Evolutionary conservation across 306 rosid species (phyloP), one percentile per base, ranked within the genome.

Genomic region (Senna siamea): DNA sequence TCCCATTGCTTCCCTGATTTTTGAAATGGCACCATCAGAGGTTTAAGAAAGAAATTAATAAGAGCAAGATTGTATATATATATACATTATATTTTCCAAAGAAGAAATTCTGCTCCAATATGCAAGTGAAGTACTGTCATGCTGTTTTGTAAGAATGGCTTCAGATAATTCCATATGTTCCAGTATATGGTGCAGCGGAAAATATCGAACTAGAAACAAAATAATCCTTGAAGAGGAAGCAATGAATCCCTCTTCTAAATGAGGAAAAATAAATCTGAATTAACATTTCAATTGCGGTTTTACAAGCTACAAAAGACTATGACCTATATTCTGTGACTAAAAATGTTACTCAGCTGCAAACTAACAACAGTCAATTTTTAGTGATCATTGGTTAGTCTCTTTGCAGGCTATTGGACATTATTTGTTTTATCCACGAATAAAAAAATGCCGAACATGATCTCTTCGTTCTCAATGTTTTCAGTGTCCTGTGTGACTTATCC

Each of bases 1-100:
- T 26, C 97, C 98, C 97, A 92, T 95, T 65, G 96, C 97, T 69
- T 95, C 99, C 99, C 99, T 95, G 77, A 60, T 8, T 18, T 82
- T 66, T 79, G 72, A 63, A 51, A 73, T 73, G 40, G 23, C 64
- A 80, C 18, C 62, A 51, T 43, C 18, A 30, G 18, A 35, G 28
- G 34, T 48, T 57, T 0, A 15, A 47, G 30, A 23, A 70, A 12
- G 9, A 78, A 38, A 9, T 14, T 13, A 20, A 7, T 13, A 9
- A 23, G 18, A 6, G 32, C 1, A 22, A 70, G 5, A 18, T 5
- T 19, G 20, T 11, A 35, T 18, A 35, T 11, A 35, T 32, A 51
- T 32, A n/a, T 4, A 67, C 20, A 1, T 58, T 30, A 3, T 19
- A 15, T 66, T 32, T 66, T 46, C 14, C 6, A 55, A 40, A 7